Evolutionary conservation across 441 rosid species (phyloP).

Genomic region (Codiaeum variegatum): DNA sequence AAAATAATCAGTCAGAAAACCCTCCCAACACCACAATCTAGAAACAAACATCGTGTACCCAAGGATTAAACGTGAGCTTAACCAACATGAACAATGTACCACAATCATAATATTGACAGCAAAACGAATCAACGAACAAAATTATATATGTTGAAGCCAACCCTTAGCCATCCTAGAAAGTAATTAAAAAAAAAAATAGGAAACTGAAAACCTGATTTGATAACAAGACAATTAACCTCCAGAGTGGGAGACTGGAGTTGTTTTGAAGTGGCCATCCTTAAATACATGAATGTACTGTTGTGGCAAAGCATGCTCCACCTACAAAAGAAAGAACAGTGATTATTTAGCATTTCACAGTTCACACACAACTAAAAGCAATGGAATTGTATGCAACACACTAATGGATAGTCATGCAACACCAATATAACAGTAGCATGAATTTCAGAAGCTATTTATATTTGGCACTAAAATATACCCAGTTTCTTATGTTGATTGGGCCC

Average conservation of each 20-base stretch:
- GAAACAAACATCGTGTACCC: conserved; percentile 17
- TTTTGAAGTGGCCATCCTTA: conserved; percentile 68
- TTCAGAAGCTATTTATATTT: not conserved
- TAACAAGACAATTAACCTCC: conserved; percentile 46
- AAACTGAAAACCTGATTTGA: conserved; percentile 15
- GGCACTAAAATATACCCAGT: not conserved
- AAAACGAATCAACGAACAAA: conserved; percentile 19
- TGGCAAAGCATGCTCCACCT: conserved; percentile 92
- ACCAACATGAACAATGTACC: conserved; percentile 9
- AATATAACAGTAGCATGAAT: not conserved
- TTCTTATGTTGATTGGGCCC: not conserved
- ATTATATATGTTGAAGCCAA: conserved; percentile 16
- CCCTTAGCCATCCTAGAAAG: conserved; percentile 26
- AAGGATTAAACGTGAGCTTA: conserved; percentile 16
- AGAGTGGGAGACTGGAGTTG: conserved; percentile 88
- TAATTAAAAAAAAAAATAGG: conserved; percentile 10
- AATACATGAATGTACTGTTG: conserved; percentile 69
- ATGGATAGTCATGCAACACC: not conserved
- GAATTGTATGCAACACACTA: not conserved
- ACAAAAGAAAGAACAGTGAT: conserved; percentile 19
- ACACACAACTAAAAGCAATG: not conserved
- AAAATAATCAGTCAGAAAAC: conserved; percentile 18
- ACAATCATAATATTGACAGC: conserved; percentile 19
- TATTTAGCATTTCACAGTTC: not conserved
- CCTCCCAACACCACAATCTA: conserved; percentile 12